Evolutionary conservation across 2,329 filamentous ascomycete species (phyloP).

Genomic region (Diaporthe eres): DNA sequence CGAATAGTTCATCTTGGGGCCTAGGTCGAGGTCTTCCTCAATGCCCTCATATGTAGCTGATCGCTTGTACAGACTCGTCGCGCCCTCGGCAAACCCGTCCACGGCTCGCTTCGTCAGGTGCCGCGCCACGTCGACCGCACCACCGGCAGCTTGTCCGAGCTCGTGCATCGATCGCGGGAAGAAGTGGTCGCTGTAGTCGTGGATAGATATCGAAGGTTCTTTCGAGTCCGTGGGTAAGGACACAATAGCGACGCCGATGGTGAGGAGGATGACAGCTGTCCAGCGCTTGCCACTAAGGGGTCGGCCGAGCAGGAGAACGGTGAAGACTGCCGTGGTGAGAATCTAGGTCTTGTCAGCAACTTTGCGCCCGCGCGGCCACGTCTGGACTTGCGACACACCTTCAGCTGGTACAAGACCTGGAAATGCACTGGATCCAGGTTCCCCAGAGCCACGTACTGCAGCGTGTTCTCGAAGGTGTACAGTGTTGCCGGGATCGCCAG

Average conservation of each 20-base stretch:
- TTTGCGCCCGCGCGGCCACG: neutral
- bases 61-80: slow-evolving; percentile 68
- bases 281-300: slow-evolving; percentile 81
- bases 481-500: slow-evolving; percentile 88
- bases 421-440: slow-evolving; percentile 95
- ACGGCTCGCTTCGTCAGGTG: slow-evolving; percentile 66
- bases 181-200: slow-evolving; percentile 75
- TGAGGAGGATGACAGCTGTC: slow-evolving; percentile 83
- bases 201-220: slow-evolving; percentile 68
- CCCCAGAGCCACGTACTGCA: slow-evolving; percentile 92
- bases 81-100: slow-evolving; percentile 53
- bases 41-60: slow-evolving; percentile 95
- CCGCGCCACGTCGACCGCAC: slow-evolving; percentile 62
- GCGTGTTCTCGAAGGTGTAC: slow-evolving; percentile 92
- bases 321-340: slow-evolving; percentile 89
- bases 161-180: slow-evolving; percentile 86
- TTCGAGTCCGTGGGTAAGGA: slow-evolving; percentile 78
- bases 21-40: slow-evolving; percentile 70
- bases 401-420: slow-evolving; percentile 93
- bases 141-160: slow-evolving; percentile 74
- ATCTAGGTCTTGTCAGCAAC: slow-evolving; percentile 65
- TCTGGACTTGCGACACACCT: slow-evolving; percentile 61
- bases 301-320: slow-evolving; percentile 81
- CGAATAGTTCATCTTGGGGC: slow-evolving; percentile 78
- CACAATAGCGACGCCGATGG: slow-evolving; percentile 86